Conservation (phyloP, 208 protist species). For the Trichomonas gallinae region DNA sequence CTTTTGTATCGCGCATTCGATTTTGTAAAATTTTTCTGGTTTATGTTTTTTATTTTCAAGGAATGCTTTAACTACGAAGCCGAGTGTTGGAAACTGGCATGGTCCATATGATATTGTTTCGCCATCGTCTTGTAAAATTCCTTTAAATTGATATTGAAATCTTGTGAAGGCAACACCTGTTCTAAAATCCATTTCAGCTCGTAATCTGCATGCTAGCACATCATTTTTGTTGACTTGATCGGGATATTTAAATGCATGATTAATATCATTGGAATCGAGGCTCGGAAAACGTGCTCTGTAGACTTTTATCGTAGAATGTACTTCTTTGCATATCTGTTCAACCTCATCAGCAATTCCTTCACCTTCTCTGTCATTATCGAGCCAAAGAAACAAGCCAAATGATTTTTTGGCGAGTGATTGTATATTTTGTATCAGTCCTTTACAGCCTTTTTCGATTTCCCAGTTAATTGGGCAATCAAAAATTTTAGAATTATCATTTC, state of each 20-base stretch:
- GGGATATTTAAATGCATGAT: constrained; percentile 7
- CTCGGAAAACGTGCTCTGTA: constrained; percentile 60
- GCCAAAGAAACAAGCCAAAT: constrained; percentile 54
- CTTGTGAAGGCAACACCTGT: constrained; percentile 71
- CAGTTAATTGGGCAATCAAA: constrained; percentile 58
- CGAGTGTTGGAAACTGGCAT: constrained; percentile 83
- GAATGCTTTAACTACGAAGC: constrained; percentile 73
- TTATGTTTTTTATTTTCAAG: neutral
- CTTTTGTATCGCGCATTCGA: constrained; percentile 49
- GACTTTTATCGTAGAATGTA: constrained; percentile 33
- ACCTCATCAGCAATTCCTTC: constrained; percentile 66
- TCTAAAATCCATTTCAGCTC: constrained; percentile 67
- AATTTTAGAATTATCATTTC: constrained; percentile 61
- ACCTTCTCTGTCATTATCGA: constrained; percentile 72
- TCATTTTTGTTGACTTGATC: constrained; percentile 46
- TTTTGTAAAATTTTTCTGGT: constrained; percentile 17
- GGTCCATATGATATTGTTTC: constrained; percentile 49
- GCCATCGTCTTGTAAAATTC: neutral
- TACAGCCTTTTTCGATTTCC: constrained; percentile 43
- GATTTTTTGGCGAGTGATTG: constrained; percentile 35
- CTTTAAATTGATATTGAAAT: constrained; percentile 51
- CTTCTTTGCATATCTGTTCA: constrained; percentile 46
- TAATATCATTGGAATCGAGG: constrained; percentile 46
- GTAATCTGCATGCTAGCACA: constrained; percentile 57
- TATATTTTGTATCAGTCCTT: constrained; percentile 57